These are phyloP conservation scores for Rhododendron mucronatum DNA, from an alignment of 148 eudicot genomes.

Conservation along the genomic window DNA sequence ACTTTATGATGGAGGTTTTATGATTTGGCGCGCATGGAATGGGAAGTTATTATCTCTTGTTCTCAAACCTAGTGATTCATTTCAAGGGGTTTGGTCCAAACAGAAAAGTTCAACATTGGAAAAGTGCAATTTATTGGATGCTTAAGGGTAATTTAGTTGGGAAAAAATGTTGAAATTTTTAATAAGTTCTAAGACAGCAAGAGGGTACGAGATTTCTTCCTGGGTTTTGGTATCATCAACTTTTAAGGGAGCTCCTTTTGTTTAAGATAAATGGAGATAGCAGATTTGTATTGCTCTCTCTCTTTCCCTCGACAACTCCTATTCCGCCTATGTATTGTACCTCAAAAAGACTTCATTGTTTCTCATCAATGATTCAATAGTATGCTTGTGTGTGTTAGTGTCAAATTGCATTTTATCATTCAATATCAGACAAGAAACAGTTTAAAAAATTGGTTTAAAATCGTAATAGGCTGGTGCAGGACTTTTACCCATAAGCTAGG, in stretches of 20 bases:
- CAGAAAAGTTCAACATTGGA: background rate
- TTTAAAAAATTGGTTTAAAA: background rate
- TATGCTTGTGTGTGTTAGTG: background rate
- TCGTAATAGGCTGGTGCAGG: background rate
- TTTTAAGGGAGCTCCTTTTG: background rate
- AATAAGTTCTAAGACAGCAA: background rate
- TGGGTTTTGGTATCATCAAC: background rate
- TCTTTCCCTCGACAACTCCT: background rate
- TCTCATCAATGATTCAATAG: background rate
- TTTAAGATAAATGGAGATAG: background rate
- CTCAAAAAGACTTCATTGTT: background rate
- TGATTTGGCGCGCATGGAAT: background rate
- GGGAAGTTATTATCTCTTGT: background rate
- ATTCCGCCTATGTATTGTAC: background rate
- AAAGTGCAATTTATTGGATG: background rate
- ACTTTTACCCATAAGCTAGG: background rate
- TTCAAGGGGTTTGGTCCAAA: background rate
- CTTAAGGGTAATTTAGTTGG: background rate
- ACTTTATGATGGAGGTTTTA: background rate
- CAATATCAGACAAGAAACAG: background rate
- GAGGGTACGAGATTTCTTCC: background rate
- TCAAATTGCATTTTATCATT: background rate
- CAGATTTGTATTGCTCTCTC: background rate
- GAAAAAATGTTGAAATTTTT: background rate
- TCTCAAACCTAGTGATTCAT: background rate